A percentile compares a stretch with the other conserved stretches of the same genome.
Conservation (phyloP, 192 early-diverging fungal species). For the Paraglomus brasilianum region DNA sequence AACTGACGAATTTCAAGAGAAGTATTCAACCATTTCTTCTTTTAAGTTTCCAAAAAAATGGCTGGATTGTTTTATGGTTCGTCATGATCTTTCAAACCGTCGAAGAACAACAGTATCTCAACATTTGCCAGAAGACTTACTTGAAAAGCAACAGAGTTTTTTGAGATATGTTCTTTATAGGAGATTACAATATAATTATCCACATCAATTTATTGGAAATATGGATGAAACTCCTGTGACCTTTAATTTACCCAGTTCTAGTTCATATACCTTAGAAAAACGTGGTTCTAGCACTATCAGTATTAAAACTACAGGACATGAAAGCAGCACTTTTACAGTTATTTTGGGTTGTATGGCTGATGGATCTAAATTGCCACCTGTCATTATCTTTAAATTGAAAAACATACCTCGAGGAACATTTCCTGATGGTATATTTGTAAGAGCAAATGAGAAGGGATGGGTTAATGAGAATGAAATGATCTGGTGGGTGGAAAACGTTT, state of each 20-base stretch:
- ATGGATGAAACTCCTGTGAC: conserved; percentile 6
- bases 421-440: background rate
- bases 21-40: background rate
- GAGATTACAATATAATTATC: conserved; percentile 10
- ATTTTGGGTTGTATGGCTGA: background rate
- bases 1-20: background rate
- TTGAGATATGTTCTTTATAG: conserved; percentile 15
- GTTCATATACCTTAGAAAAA: background rate
- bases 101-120: conserved; percentile 13
- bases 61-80: conserved; percentile 11
- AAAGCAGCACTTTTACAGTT: conserved; percentile 1
- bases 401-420: background rate
- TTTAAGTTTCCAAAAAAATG: conserved; percentile 18
- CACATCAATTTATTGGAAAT: conserved; percentile 9
- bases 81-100: too few species aligned
- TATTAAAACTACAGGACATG: too few species aligned
- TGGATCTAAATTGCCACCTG: background rate
- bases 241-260: background rate
- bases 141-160: conserved; percentile 14
- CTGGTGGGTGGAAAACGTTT: conserved; percentile 15
- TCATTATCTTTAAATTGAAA: conserved; percentile 10
- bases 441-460: background rate
- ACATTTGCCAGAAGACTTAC: background rate
- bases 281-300: background rate
- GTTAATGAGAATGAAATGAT: conserved; percentile 8